Percentiles rank a stretch among this genome's conserved stretches.
phyloP scores from a whole-genome alignment of 2,329 filamentous ascomycete genomes.

The Fulvia fulva region DNA sequence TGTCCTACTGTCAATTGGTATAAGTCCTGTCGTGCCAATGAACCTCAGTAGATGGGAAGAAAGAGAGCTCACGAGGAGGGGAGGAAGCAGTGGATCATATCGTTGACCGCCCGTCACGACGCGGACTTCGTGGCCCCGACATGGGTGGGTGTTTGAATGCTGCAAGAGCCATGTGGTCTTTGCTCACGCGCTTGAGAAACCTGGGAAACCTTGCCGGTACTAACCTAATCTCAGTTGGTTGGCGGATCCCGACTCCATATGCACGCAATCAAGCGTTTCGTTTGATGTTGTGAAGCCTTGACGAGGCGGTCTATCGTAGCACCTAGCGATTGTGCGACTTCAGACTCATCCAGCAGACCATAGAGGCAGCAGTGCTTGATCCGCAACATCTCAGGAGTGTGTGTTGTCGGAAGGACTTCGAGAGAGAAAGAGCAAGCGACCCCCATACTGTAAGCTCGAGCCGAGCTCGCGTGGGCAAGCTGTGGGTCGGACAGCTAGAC shows the following conservation, averaged over 20 bases:
- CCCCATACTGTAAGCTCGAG: not conserved
- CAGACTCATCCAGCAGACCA: not conserved
- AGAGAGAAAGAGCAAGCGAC: not conserved
- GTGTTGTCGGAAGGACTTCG: not conserved
- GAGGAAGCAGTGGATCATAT: not conserved
- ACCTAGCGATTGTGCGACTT: not conserved
- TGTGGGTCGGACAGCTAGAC: not conserved
- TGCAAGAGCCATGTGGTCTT: constrained; percentile 9
- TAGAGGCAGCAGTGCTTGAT: not conserved
- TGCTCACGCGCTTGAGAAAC: constrained; percentile 10
- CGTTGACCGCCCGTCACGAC: not conserved
- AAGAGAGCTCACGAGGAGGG: not conserved
- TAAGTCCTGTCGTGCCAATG: not conserved
- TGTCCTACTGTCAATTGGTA: not conserved
- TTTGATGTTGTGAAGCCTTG: not conserved
- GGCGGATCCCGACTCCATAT: not conserved
- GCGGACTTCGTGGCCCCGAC: not conserved
- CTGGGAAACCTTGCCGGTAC: constrained; percentile 13
- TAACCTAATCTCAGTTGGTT: constrained; percentile 2
- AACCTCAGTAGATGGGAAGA: not conserved
- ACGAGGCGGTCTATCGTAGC: not conserved
- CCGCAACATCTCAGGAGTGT: not conserved
- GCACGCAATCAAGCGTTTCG: not conserved
- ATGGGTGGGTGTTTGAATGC: not conserved
- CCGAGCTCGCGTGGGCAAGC: constrained; percentile 1